Evolutionary conservation across 805 yeast species (phyloP), one percentile per base, ranked within the genome.

Genomic region (Starmerella roubikii): DNA sequence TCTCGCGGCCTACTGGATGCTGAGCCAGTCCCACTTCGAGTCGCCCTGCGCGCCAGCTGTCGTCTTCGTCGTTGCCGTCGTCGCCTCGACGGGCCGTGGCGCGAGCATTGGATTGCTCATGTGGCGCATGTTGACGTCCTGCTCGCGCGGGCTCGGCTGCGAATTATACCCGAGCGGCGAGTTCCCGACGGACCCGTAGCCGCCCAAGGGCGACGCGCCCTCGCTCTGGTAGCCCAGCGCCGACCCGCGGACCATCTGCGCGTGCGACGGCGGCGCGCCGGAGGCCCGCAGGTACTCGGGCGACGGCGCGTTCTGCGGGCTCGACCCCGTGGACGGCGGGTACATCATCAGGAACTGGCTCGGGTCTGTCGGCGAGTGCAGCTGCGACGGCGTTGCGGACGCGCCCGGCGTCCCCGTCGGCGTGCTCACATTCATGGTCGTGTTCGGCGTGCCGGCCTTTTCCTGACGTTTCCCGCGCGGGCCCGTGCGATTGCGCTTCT

Each of bases 401-500:
- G 15, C 30, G 30, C 16, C 16, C 20, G 19, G 19, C 11, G 31
- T 29, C 15, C 16, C 16, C 15, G 15, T 16, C 13, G 19, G 31
- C 20, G 9, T 6, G 20, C 8, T 6, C 20, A 8, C 22, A n/a
- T 35, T 21, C 16, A 40, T 39, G 17, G 35, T 18, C 15, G 26
- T 3, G 16, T n/a, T 11, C 38, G 26, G 19, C 23, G 17, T 17
- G 23, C 11, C 20, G 24, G 29, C 26, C n/a, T 28, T 32, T 11
- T 30, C 31, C 18, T 40, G 42, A 10, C 44, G 34, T 35, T 40
- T 45, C 6, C 40, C 18, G 27, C 32, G 34, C 17, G 37, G 32
- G 34, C 42, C 39, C 20, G 39, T 40, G 36, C 95, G 69, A 58
- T 91, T 94, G 52, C 98, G 73, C 61, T 86, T 86, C 58, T 84